Conservation (phyloP, 2,329 filamentous ascomycete species). For the Talaromyces sp. region DNA sequence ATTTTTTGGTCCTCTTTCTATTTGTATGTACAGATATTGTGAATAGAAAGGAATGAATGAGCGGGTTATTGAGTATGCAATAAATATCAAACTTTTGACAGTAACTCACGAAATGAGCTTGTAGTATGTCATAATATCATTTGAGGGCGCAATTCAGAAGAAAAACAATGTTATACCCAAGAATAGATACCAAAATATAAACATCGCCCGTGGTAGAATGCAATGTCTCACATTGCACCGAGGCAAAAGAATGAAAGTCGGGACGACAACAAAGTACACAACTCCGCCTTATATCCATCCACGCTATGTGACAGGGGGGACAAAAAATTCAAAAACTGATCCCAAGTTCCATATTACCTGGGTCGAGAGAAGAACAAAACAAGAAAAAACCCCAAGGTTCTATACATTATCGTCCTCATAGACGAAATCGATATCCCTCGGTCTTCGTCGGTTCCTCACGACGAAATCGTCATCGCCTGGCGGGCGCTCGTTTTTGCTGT, state of each 20-base stretch:
- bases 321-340: background rate
- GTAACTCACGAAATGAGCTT: background rate
- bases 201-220: background rate
- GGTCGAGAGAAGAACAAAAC: background rate
- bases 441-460: conserved; percentile 68
- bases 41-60: conserved; percentile 10
- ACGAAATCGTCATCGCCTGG: conserved; percentile 90
- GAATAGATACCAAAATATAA: background rate
- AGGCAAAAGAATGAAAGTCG: background rate
- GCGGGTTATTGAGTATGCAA: background rate
- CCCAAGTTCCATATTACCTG: background rate
- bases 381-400: conserved; percentile 26
- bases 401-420: conserved; percentile 81
- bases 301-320: background rate
- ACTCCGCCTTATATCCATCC: background rate
- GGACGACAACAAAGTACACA: background rate
- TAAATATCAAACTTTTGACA: background rate
- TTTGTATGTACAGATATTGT: conserved; percentile 13
- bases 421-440: conserved; percentile 85
- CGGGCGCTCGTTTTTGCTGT: conserved; percentile 84
- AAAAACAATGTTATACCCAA: background rate
- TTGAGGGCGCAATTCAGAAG: background rate
- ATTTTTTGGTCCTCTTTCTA: conserved; percentile 9
- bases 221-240: background rate
- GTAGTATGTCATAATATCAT: background rate